Conservation (phyloP, 2,329 filamentous ascomycete genomes). For the Ophiocordyceps unilateralis region DNA sequence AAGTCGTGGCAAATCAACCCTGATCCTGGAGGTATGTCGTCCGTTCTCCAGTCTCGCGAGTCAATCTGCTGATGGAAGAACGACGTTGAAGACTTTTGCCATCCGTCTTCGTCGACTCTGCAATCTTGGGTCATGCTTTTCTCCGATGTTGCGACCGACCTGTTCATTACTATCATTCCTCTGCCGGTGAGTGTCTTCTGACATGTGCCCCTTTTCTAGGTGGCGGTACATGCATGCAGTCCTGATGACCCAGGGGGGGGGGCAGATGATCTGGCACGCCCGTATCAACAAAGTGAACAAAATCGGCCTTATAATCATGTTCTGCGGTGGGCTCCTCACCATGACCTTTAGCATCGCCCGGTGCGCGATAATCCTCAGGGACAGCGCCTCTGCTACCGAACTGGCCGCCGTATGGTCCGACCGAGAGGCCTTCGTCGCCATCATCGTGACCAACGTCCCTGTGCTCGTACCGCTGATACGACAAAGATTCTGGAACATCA, state of each 20-base stretch:
- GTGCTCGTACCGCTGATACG: not conserved
- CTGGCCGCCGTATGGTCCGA: constrained; percentile 13
- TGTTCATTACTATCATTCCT: constrained; percentile 39
- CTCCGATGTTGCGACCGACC: constrained; percentile 34
- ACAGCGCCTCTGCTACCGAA: not conserved
- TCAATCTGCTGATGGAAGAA: not conserved
- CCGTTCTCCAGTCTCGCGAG: too few relatives aligned
- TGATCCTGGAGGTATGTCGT: constrained; percentile 30
- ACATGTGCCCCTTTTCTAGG: not conserved
- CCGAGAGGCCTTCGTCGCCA: constrained; percentile 23
- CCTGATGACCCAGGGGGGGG: not conserved
- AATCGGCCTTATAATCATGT: constrained; percentile 17
- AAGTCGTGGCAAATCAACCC: constrained; percentile 42
- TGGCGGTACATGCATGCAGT: not conserved
- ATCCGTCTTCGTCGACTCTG: constrained; percentile 29
- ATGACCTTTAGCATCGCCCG: constrained; percentile 19
- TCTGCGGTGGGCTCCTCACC: constrained; percentile 22
- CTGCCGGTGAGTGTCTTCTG: constrained; percentile 15
- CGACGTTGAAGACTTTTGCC: constrained; percentile 18
- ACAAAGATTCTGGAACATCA: not conserved
- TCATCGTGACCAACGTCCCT: constrained; percentile 12
- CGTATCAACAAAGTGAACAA: constrained; percentile 17
- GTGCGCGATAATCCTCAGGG: constrained; percentile 17
- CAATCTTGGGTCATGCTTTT: constrained; percentile 31
- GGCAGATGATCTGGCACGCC: constrained; percentile 20